Conservation (phyloP, 352 stramenopile species). For the Lagenidium sp. region DNA sequence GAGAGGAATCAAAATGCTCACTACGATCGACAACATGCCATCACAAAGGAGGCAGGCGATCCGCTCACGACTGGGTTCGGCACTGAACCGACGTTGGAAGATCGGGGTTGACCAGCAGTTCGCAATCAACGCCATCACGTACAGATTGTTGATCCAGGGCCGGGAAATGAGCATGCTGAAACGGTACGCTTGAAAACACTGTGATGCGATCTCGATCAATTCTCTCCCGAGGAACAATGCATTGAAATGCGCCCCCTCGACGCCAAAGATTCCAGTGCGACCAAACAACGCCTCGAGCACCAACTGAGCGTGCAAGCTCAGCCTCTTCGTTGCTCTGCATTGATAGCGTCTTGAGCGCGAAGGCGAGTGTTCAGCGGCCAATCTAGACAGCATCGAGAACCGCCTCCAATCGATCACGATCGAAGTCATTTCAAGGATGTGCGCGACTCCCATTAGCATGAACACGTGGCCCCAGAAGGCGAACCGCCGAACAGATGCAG, state of each 20-base stretch:
- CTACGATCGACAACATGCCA: too few relatives aligned
- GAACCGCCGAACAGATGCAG: constrained; percentile 5
- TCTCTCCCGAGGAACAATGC: constrained; percentile 6
- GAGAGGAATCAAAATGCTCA: too few relatives aligned
- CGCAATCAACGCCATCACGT: constrained; percentile 1
- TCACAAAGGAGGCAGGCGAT: too few relatives aligned
- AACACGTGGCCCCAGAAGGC: constrained; percentile 6
- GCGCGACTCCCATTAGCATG: constrained; percentile 1
- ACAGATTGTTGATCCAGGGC: constrained; percentile 8
- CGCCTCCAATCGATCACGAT: too few relatives aligned
- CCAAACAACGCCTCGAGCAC: neutral
- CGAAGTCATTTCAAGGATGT: constrained; percentile 12
- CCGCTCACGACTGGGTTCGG: too few relatives aligned
- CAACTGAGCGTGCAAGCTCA: neutral
- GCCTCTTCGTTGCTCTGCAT: too few relatives aligned
- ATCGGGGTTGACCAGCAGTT: constrained; percentile 8
- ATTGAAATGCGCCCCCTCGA: constrained; percentile 6
- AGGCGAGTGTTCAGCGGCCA: too few relatives aligned
- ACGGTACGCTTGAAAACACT: constrained; percentile 8
- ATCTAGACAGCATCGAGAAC: too few relatives aligned
- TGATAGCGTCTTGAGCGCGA: too few relatives aligned
- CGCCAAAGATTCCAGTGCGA: constrained; percentile 2
- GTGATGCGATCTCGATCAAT: constrained; percentile 5
- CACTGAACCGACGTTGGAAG: too few relatives aligned
- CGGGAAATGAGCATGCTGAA: constrained; percentile 2